Base-by-base conservation (phyloP, 331 rosid species). In the Prunus yedoensis region DNA sequence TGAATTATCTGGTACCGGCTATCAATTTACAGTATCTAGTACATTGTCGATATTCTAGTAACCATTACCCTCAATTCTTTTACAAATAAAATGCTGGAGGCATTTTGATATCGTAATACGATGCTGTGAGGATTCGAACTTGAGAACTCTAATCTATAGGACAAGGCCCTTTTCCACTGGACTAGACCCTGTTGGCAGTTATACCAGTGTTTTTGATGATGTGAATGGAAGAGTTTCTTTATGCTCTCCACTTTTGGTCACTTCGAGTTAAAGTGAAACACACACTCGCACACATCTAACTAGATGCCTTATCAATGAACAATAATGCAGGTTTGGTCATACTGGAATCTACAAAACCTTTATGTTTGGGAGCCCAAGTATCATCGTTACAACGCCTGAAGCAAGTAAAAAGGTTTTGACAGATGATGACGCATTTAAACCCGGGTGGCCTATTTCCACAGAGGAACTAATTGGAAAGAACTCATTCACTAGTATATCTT, bases 391-490 rank as follows among this genome's bases (percentile, higher is more conserved):
- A 60, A 66, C 87, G 54, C 82, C 98, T 1, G 98, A 94, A 70
- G 76, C 87, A 72, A 86, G 96, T 78, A 88, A 32, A 79, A 84
- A 70, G 73, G 95, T 91, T 69, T 68, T 94, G 74, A 90, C 90
- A 43, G 98, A 94, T 52, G 98, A 94, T 77, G 93, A 87, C 0
- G 84, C 83, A 15, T 94, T 94, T 43, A 74, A 58, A 59, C 70
- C 88, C 0, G 98, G 98, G 38, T 94, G 98, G 98, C 98, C 98
- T 68, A 75, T 13, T 17, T 82, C 98, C 6, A 74, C 98, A 0
- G 53, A 89, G 51, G 84, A 89, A n/a, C 95, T 94, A 41, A 89
- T 94, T 15, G 97, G 98, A 63, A 84, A 60, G 82, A 94, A 84
- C 13, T 94, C 98, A 15, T 91, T 94, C 80, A 79, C 89, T 20